Evolutionary conservation across 306 rosid genomes (phyloP), one percentile per base, ranked within the genome.

Genomic region (Gynostemma pentaphyllum): DNA sequence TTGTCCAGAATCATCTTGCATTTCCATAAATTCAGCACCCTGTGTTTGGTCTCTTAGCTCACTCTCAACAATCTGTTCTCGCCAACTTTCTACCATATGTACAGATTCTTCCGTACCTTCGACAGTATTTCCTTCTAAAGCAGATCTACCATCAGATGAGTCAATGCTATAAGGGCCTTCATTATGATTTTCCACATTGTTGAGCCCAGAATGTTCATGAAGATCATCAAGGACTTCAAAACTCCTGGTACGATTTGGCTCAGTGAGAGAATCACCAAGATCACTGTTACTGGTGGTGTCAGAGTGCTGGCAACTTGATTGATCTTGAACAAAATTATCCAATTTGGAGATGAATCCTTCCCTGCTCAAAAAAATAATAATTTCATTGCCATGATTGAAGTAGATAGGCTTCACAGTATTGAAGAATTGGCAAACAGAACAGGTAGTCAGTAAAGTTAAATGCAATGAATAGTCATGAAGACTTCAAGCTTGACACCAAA

Each of bases 281-380:
- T 75, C 85, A 64, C 62, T 47, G 62, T 66, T 71, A 48, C 81
- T 75, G 61, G 80, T 70, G 72, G 72, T 56, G 61, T 82, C 95
- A 30, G 79, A 81, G 37, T 62, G 74, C 64, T 70, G 74, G 79
- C 76, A 71, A 69, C 83, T 70, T 41, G 61, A 80, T 76, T 82
- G 90, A 71, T 72, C 73, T 68, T 78, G 69, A 70, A 69, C 80
- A 76, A 81, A 67, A 68, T 46, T 67, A 69, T 91, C 85, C 79
- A 78, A 72, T 76, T 80, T 75, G 69, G 81, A 86, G 79, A 72
- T 74, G 72, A 86, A 84, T 24, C 94, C 99, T 67, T 88, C 97
- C 94, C 99, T 92, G 41, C 27, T 37, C 61, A 78, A 72, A 65
- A 72, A 77, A 71, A 6, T 37, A 19, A 60, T 8, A 51, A 47